Conservation (phyloP, 129 eudicot species). For the Artemisia tridentata region DNA sequence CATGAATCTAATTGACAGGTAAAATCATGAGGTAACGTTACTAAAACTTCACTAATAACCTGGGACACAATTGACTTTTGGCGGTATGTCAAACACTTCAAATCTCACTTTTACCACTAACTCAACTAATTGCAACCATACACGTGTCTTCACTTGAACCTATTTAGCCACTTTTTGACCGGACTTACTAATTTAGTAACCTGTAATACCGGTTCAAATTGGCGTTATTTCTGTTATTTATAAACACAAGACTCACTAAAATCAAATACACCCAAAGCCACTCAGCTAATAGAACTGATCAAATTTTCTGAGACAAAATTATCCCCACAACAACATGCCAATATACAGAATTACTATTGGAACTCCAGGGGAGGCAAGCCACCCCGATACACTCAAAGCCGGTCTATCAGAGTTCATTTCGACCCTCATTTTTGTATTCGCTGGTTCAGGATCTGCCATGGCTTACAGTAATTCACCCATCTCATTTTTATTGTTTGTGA, state of each 20-base stretch:
- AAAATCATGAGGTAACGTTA: too few species aligned
- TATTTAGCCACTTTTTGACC: conserved; percentile 12
- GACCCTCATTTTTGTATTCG: conserved; percentile 69
- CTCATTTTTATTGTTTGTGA: neutral
- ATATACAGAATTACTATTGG: conserved; percentile 57
- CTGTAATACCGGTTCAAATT: conserved; percentile 37
- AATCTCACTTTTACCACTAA: conserved; percentile 1
- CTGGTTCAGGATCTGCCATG: conserved; percentile 81
- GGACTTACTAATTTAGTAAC: conserved; percentile 29
- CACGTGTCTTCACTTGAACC: conserved; percentile 27
- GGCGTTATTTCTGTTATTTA: conserved; percentile 40
- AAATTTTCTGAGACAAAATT: neutral
- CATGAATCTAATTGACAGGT: too few species aligned
- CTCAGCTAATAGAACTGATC: conserved; percentile 5
- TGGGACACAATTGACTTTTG: neutral
- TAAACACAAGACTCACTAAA: neutral
- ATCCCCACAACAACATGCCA: conserved; percentile 41
- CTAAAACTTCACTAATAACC: too few species aligned
- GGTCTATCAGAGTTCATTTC: conserved; percentile 72
- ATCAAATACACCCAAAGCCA: neutral
- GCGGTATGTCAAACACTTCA: conserved; percentile 3
- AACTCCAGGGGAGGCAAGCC: conserved; percentile 64
- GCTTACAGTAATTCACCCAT: conserved; percentile 43
- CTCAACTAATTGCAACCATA: conserved; percentile 14
- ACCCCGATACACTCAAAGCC: conserved; percentile 63